Conservation (phyloP, 1,284 basidiomycete genomes). For the Ganoderma leucocontextum region DNA sequence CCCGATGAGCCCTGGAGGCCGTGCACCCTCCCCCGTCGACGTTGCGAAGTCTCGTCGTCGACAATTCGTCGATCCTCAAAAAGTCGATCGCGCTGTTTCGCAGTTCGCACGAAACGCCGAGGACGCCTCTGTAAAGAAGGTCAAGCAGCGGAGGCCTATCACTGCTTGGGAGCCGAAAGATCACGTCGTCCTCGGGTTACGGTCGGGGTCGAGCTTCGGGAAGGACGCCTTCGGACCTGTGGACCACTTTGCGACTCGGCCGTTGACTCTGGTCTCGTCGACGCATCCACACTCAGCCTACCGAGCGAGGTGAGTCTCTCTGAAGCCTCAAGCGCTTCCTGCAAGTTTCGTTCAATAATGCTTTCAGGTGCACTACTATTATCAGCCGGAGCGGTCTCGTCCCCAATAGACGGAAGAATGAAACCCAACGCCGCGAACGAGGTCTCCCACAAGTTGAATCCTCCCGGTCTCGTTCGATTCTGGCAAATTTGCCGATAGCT, state of each 20-base stretch:
- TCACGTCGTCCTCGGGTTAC: not conserved
- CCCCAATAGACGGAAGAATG: not conserved
- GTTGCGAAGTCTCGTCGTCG: slow-evolving; percentile 19
- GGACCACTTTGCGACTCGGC: not conserved
- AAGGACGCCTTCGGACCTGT: not conserved
- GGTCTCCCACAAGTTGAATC: not conserved
- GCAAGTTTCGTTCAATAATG: not conserved
- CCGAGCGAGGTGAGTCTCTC: not conserved
- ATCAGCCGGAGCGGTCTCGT: not conserved
- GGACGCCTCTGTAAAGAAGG: not conserved
- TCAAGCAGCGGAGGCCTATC: slow-evolving; percentile 7
- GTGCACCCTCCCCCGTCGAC: slow-evolving; percentile 17
- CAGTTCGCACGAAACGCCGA: slow-evolving; percentile 10
- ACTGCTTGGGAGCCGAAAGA: slow-evolving; percentile 21
- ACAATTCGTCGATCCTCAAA: slow-evolving; percentile 31
- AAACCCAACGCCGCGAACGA: not conserved
- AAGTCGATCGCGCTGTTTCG: slow-evolving; percentile 10
- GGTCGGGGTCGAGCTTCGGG: not conserved
- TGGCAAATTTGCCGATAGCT: not conserved
- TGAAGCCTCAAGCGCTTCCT: not conserved
- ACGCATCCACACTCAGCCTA: slow-evolving; percentile 2
- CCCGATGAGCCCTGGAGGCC: slow-evolving; percentile 28
- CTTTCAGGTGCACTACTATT: not conserved
- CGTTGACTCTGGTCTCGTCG: not conserved
- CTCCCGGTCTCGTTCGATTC: not conserved